Evolutionary conservation across 129 eudicot species (phyloP), one percentile per base, ranked within the genome.

Genomic region (Flaveria linearis): DNA sequence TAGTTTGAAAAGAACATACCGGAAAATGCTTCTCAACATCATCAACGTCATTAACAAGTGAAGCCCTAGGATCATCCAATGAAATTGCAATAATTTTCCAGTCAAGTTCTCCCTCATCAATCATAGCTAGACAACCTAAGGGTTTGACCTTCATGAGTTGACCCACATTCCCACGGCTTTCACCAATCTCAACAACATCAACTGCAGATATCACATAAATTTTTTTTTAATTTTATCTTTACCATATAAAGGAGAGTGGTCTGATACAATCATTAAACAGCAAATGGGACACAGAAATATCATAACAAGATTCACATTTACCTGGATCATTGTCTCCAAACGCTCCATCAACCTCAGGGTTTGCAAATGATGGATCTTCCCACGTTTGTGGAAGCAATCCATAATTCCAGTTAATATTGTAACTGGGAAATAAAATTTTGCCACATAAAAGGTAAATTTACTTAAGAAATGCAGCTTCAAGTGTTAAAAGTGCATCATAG

Each of bases 301-400:
- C 20, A 66, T 47, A 41, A 61, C 25, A 62, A 17, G 36, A 43
- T 17, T 42, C 6, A 52, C 7, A 46, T 14, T 70, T 83, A 91
- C 99, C 97, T 7, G 99, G 97, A 82, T 94, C 99, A 80, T 94
- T 94, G 88, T 94, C 99, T 43, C 99, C 99, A 80, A 91, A 88
- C 65, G 97, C 96, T 28, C 97, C 99, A 9, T 94, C 99, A 82
- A 94, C 97, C 47, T 94, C 99, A 69, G 88, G 76, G 62, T 91
- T 91, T 53, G 97, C 94, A 75, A 79, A 64, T 71, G 97, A 81
- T 67, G 99, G 97, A 65, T 94, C 99, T 82, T 94, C 99, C 99
- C 99, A 94, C 74, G 99, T 94, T 86, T 94, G 99, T 63, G 99
- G 99, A 75, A 94, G 91, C 86, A 94, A 84, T 16, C 99, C 99